These are phyloP conservation scores for Cryphonectria radicalis DNA, from an alignment of 2,329 filamentous ascomycete species.

Conservation along the genomic window DNA sequence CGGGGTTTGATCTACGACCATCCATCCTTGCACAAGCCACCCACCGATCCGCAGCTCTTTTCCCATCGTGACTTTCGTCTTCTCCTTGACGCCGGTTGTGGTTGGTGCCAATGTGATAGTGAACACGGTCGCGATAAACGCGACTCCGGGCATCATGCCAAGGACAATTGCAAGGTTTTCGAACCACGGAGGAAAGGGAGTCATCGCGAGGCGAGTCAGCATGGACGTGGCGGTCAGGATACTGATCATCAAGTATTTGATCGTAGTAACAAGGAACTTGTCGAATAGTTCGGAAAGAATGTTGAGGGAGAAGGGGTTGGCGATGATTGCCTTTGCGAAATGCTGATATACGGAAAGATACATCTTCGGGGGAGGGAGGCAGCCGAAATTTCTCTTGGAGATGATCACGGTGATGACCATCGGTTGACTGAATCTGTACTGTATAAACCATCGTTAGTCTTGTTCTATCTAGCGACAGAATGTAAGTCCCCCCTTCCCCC, in stretches of 20 bases:
- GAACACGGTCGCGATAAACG: background rate
- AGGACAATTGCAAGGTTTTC: background rate
- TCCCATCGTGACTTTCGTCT: background rate
- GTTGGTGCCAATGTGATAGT: background rate
- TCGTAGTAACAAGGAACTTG: background rate
- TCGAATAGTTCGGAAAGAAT: background rate
- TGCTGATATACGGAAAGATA: background rate
- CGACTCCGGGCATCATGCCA: background rate
- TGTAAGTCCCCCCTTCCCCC: background rate
- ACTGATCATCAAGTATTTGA: no score
- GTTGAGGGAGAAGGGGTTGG: background rate
- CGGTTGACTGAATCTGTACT: background rate
- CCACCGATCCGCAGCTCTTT: background rate
- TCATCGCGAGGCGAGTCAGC: background rate
- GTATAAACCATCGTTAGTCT: background rate
- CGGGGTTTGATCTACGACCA: background rate
- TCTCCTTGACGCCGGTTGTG: background rate
- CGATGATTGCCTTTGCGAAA: background rate
- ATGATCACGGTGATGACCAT: background rate
- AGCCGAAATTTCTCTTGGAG: background rate
- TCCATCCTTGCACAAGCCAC: background rate
- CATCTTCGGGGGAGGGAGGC: no score
- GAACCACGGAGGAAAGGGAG: background rate
- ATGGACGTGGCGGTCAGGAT: background rate
- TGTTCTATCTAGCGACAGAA: no score